Evolutionary conservation across 2,329 filamentous ascomycete genomes (phyloP).

Genomic region (Colletotrichum phormii): DNA sequence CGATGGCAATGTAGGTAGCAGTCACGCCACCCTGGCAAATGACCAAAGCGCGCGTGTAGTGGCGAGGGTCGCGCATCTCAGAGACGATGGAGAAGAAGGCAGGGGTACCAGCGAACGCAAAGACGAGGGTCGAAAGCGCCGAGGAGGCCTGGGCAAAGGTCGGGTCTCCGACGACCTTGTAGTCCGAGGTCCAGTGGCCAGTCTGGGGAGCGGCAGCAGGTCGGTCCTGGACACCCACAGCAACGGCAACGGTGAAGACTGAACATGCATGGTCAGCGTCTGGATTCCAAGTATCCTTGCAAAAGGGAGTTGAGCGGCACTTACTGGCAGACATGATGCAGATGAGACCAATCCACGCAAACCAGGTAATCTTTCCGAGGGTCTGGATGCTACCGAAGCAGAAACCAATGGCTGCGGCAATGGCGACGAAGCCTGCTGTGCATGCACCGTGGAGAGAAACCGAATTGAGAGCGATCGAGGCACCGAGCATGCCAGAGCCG

Average conservation of each 20-base stretch:
- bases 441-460: constrained; percentile 52
- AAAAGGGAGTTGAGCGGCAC: constrained; percentile 6
- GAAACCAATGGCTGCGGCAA: constrained; percentile 46
- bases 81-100: constrained; percentile 49
- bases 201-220: constrained; percentile 41
- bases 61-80: constrained; percentile 48
- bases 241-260: constrained; percentile 45
- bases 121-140: constrained; percentile 48
- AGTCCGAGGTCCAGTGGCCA: constrained; percentile 43
- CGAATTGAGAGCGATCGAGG: constrained; percentile 54
- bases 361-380: constrained; percentile 46
- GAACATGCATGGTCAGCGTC: background rate
- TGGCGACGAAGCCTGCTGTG: constrained; percentile 53
- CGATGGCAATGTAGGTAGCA: constrained; percentile 47
- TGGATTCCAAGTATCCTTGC: background rate
- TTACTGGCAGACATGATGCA: constrained; percentile 44
- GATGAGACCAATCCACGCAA: constrained; percentile 47
- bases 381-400: constrained; percentile 48
- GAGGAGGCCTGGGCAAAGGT: constrained; percentile 61
- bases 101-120: constrained; percentile 51
- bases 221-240: constrained; percentile 45
- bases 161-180: constrained; percentile 67
- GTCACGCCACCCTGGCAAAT: constrained; percentile 44
- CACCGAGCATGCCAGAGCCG: constrained; percentile 55
- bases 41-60: constrained; percentile 45